These are phyloP conservation scores for Allium fistulosum DNA, from an alignment of 106 monocot genomes.

Conservation along the genomic window DNA sequence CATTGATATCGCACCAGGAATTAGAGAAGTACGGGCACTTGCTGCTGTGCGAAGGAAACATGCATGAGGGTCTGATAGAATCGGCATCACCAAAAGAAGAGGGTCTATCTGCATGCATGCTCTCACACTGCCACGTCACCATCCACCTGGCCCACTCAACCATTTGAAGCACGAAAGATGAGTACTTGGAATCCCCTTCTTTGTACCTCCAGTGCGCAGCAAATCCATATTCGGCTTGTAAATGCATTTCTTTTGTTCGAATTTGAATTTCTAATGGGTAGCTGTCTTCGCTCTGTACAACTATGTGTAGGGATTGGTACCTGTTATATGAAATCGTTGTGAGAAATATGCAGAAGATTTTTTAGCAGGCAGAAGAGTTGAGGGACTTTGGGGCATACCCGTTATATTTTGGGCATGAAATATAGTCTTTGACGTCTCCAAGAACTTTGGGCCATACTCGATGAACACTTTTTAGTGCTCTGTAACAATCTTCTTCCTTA, in stretches of 20 bases:
- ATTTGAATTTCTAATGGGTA: conserved; percentile 82
- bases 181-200: conserved; percentile 43
- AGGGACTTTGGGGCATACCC: conserved; percentile 34
- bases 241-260: conserved; percentile 89
- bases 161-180: conserved; percentile 70
- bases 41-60: conserved; percentile 35
- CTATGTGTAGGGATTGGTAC: conserved; percentile 83
- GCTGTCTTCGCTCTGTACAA: conserved; percentile 53
- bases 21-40: conserved; percentile 20
- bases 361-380: no score
- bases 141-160: conserved; percentile 90
- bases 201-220: conserved; percentile 96
- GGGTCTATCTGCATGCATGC: conserved; percentile 23
- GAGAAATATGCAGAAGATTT: no score
- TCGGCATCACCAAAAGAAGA: conserved; percentile 16
- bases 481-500: conserved; percentile 71
- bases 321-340: conserved; percentile 17
- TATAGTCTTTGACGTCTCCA: conserved; percentile 77
- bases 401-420: conserved; percentile 69
- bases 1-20: conserved; percentile 29
- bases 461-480: conserved; percentile 57
- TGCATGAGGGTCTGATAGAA: conserved; percentile 27
- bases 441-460: conserved; percentile 59
- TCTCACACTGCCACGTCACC: conserved; percentile 68
- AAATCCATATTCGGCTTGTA: conserved; percentile 81